phyloP scores from a whole-genome alignment of 331 rosid genomes.

The Acacia concinna region DNA sequence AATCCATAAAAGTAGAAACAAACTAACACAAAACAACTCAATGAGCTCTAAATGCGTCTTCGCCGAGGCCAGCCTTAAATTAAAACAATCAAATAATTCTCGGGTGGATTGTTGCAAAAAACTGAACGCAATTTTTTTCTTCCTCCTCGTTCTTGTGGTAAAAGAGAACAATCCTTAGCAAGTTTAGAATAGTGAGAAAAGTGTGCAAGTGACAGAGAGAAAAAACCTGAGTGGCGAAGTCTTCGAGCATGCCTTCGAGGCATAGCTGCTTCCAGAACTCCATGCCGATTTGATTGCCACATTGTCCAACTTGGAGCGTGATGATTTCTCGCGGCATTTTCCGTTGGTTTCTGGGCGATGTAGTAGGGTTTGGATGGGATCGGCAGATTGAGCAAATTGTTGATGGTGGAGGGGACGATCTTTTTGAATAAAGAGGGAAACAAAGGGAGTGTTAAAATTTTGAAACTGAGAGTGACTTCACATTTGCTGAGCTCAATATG shows the following conservation, averaged over 20 bases:
- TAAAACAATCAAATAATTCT: background rate
- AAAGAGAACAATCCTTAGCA: too few species aligned
- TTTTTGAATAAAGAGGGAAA: slow-evolving; percentile 31
- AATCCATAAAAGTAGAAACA: background rate
- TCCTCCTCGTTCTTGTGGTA: background rate
- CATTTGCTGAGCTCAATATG: too few species aligned
- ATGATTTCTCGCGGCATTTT: slow-evolving; percentile 94
- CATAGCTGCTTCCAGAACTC: slow-evolving; percentile 99
- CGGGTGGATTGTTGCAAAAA: background rate
- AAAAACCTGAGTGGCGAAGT: slow-evolving; percentile 90
- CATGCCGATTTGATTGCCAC: slow-evolving; percentile 99
- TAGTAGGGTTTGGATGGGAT: slow-evolving; percentile 52
- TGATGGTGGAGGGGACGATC: slow-evolving; percentile 11
- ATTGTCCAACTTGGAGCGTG: slow-evolving; percentile 96
- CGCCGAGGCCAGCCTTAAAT: background rate
- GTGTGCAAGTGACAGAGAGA: background rate
- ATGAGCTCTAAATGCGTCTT: background rate
- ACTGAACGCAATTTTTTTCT: background rate
- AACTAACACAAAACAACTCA: background rate
- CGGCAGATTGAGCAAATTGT: background rate
- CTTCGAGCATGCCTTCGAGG: slow-evolving; percentile 97
- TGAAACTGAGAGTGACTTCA: background rate
- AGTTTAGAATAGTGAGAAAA: background rate
- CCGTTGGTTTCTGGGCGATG: slow-evolving; percentile 10
- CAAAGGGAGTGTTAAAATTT: background rate